A percentile compares a stretch with the other conserved stretches of the same genome.
phyloP scores from a whole-genome alignment of 441 rosid species.

The Gossypium schwendimanii region DNA sequence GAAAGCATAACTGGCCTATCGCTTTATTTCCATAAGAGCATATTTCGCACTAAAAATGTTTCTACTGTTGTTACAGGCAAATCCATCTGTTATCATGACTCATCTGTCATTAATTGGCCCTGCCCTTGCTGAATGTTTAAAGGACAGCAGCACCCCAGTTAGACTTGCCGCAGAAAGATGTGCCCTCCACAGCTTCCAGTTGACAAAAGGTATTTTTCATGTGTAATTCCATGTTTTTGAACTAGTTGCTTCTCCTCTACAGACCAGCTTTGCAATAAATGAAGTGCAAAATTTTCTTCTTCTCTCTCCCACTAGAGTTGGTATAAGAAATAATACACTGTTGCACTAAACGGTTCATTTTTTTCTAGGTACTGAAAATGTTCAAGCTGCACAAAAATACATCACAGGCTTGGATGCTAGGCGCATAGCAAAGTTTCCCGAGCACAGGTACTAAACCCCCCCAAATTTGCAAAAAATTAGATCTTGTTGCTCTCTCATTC shows the following conservation, averaged over 20 bases:
- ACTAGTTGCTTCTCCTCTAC: not conserved
- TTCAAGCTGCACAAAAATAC: constrained; percentile 83
- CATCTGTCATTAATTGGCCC: constrained; percentile 67
- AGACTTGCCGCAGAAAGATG: constrained; percentile 96
- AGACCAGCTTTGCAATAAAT: not conserved
- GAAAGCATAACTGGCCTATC: not conserved
- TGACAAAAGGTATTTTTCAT: constrained; percentile 55
- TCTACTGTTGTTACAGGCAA: constrained; percentile 43
- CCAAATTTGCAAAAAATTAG: not conserved
- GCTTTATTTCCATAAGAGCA: not conserved
- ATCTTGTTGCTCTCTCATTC: not conserved
- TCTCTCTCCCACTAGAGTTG: not conserved
- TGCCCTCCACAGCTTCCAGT: constrained; percentile 72
- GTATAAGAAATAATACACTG: not conserved
- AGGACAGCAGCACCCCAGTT: constrained; percentile 80
- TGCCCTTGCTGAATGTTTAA: constrained; percentile 81
- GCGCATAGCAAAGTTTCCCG: constrained; percentile 69
- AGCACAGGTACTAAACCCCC: constrained; percentile 49
- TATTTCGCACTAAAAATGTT: not conserved
- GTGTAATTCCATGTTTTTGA: not conserved
- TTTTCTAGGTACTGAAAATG: constrained; percentile 60
- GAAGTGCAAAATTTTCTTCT: not conserved
- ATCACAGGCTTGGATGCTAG: constrained; percentile 97
- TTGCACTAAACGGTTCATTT: not conserved
- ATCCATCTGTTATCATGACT: constrained; percentile 38